Percentiles rank a stretch among this genome's conserved stretches.
phyloP scores from a whole-genome alignment of 202 grass and related monocot species.

The Carex sylvatica region DNA sequence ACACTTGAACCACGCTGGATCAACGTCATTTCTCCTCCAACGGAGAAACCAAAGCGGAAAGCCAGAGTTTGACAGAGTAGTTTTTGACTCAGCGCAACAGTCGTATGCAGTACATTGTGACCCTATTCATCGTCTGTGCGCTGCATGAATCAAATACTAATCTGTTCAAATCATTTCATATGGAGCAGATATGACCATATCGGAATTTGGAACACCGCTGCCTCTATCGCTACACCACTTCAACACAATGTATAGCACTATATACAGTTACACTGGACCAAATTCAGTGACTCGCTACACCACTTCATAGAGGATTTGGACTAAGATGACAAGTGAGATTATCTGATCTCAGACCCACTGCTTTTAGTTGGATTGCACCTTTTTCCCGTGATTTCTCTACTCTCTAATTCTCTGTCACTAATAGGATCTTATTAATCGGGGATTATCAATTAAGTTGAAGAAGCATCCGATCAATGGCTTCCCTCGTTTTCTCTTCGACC shows the following conservation, averaged over 20 bases:
- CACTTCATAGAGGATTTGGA: background rate
- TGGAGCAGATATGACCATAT: background rate
- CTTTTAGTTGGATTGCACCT: background rate
- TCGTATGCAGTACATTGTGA: too few species aligned
- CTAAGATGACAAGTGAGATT: background rate
- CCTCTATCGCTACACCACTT: too few species aligned
- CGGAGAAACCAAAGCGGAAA: slow-evolving; percentile 22
- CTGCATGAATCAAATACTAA: too few species aligned
- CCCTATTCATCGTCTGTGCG: too few species aligned
- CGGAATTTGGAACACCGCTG: background rate
- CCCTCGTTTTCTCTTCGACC: slow-evolving; percentile 12
- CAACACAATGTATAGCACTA: background rate
- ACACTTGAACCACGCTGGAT: background rate
- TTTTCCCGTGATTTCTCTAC: background rate
- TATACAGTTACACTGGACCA: background rate
- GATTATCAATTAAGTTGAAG: background rate
- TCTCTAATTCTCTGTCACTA: slow-evolving; percentile 16
- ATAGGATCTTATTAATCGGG: background rate
- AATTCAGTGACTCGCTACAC: background rate
- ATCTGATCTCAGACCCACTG: background rate
- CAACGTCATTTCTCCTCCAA: background rate
- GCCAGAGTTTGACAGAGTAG: background rate
- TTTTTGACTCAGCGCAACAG: too few species aligned
- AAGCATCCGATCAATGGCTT: slow-evolving; percentile 23
- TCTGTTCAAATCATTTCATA: background rate